A percentile compares a stretch with the other conserved stretches of the same genome.
phyloP scores from a whole-genome alignment of 179 eudicot genomes.

The Heliamphora pulchella region DNA sequence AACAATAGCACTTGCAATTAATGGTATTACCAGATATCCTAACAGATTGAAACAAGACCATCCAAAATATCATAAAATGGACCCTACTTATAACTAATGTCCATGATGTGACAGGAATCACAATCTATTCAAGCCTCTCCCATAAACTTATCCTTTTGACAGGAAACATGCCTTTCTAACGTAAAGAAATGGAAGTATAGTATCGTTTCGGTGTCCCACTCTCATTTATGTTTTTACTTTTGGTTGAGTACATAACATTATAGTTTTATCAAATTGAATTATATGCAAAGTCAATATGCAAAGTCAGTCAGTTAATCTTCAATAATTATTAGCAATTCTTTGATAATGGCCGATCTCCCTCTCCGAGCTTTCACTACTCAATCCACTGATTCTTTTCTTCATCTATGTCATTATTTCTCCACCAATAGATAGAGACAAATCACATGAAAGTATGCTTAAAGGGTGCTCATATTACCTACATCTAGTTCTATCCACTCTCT shows the following conservation, averaged over 20 bases:
- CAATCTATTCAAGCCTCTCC: neutral
- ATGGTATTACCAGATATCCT: neutral
- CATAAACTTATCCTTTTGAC: neutral
- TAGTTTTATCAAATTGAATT: neutral
- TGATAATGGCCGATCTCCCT: neutral
- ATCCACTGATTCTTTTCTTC: neutral
- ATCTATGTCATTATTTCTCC: neutral
- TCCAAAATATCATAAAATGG: neutral
- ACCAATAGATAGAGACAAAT: neutral
- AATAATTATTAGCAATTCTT: no score
- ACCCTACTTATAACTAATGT: neutral
- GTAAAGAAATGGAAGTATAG: neutral
- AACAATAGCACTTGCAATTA: neutral
- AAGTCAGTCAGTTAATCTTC: no score
- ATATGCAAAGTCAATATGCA: neutral
- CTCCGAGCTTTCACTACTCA: neutral
- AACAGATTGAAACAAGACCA: constrained; percentile 7
- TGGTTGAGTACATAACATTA: neutral
- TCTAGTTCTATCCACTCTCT: neutral
- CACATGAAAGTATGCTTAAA: neutral
- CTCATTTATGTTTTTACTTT: neutral
- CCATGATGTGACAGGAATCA: constrained; percentile 6
- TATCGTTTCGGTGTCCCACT: neutral
- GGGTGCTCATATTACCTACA: constrained; percentile 1
- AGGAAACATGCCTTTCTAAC: neutral